Evolutionary conservation across 768 basidiomycete genomes (phyloP).

Genomic region (Phallus indusiatus): DNA sequence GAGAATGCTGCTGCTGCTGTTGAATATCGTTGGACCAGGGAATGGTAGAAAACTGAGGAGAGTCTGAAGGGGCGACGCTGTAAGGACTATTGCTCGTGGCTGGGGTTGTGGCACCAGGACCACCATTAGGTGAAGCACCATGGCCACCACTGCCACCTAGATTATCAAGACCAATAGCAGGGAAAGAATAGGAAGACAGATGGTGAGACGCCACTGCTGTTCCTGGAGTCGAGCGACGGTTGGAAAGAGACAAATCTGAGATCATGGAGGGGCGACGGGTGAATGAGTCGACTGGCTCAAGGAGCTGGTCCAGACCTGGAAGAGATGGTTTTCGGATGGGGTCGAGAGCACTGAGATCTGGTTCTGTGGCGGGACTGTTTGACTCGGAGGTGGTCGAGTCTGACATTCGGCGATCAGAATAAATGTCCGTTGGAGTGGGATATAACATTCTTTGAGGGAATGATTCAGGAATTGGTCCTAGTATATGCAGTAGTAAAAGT

Average conservation of each 20-base stretch:
- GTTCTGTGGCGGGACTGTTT: conserved; percentile 4
- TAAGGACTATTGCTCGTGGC: conserved; percentile 43
- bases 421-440: conserved; percentile 39
- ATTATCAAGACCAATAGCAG: background rate
- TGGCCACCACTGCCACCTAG: conserved; percentile 21
- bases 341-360: conserved; percentile 3
- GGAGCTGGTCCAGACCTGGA: conserved; percentile 9
- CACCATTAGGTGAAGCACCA: background rate
- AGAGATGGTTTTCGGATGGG: conserved; percentile 5
- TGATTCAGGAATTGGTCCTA: conserved; percentile 8
- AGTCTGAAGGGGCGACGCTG: conserved; percentile 25
- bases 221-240: conserved; percentile 29
- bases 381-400: conserved; percentile 33
- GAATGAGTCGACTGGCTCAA: conserved; percentile 26
- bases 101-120: conserved; percentile 31
- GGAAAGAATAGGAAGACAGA: conserved; percentile 26
- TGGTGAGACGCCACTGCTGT: conserved; percentile 32
- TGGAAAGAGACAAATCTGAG: conserved; percentile 27
- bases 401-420: conserved; percentile 67
- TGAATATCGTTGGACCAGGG: conserved; percentile 53
- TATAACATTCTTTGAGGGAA: conserved; percentile 19
- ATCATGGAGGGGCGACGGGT: conserved; percentile 52
- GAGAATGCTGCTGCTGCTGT: no score
- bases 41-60: conserved; percentile 27
- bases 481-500: background rate